These are phyloP conservation scores for Lichtheimia ramosa DNA, from an alignment of 371 early-diverging fungal genomes.

Conservation along the genomic window DNA sequence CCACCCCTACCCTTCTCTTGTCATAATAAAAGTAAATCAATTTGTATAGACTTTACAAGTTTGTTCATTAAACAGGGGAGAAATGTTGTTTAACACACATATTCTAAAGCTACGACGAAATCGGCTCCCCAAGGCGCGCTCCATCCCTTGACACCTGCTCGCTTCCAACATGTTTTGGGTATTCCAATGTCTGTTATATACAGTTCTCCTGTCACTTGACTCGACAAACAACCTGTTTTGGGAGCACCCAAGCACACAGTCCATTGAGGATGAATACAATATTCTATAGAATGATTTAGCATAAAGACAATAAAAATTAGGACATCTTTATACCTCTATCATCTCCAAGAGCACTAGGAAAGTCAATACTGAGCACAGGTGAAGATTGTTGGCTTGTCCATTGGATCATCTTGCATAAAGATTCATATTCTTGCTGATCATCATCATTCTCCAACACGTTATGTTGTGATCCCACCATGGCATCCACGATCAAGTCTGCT, in stretches of 20 bases:
- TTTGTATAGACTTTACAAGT: neutral
- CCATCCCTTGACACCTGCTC: slow-evolving; percentile 57
- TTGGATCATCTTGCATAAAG: slow-evolving; percentile 54
- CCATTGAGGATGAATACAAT: slow-evolving; percentile 64
- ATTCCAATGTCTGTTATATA: slow-evolving; percentile 82
- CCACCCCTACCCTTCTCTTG: neutral
- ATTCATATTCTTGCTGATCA: slow-evolving; percentile 49
- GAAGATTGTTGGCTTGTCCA: slow-evolving; percentile 73
- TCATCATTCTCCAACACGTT: slow-evolving; percentile 57
- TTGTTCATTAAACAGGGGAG: neutral
- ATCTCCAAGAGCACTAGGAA: slow-evolving; percentile 71
- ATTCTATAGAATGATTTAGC: slow-evolving; percentile 16
- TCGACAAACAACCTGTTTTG: slow-evolving; percentile 58
- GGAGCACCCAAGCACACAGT: slow-evolving; percentile 80
- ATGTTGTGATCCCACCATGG: slow-evolving; percentile 65
- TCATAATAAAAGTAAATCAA: neutral
- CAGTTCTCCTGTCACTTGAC: slow-evolving; percentile 65
- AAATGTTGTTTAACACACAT: slow-evolving; percentile 18
- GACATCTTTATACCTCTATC: slow-evolving; percentile 40
- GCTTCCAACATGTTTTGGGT: slow-evolving; percentile 64
- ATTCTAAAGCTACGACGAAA: slow-evolving; percentile 68
- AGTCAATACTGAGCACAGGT: slow-evolving; percentile 68
- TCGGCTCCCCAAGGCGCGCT: slow-evolving; percentile 73
- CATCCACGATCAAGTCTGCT: slow-evolving; percentile 77
- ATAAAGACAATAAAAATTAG: neutral